phyloP scores from a whole-genome alignment of 2,329 filamentous ascomycete genomes.

The Talaromyces sp. region DNA sequence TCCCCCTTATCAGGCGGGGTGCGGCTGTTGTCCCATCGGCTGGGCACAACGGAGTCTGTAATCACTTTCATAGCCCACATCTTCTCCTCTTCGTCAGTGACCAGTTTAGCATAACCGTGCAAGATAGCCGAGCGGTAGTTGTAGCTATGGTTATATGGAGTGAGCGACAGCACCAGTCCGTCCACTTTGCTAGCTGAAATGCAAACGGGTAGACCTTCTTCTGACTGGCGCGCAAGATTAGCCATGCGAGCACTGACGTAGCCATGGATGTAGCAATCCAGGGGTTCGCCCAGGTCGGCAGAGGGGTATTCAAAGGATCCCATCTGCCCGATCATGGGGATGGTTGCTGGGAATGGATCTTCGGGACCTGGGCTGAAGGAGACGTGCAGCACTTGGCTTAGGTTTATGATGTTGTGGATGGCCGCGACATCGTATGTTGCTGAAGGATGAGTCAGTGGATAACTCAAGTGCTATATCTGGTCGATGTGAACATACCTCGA shows the following conservation, averaged over 20 bases:
- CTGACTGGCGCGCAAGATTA: conserved; percentile 54
- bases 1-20: conserved; percentile 70
- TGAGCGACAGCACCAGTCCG: conserved; percentile 74
- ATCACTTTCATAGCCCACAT: conserved; percentile 75
- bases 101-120: conserved; percentile 68
- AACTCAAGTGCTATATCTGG: background rate
- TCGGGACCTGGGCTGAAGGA: conserved; percentile 64
- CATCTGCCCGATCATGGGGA: conserved; percentile 86
- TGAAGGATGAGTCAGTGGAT: conserved; percentile 31
- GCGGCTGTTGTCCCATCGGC: conserved; percentile 67
- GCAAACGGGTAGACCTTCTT: conserved; percentile 64
- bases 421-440: conserved; percentile 68
- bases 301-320: conserved; percentile 66
- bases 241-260: conserved; percentile 78
- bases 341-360: conserved; percentile 69
- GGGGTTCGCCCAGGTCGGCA: conserved; percentile 58
- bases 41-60: conserved; percentile 68
- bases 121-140: conserved; percentile 81
- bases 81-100: conserved; percentile 67
- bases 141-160: conserved; percentile 77
- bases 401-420: conserved; percentile 74
- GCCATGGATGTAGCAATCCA: conserved; percentile 79
- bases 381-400: conserved; percentile 70
- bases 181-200: conserved; percentile 72
- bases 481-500: conserved; percentile 49